phyloP scores from a whole-genome alignment of 2,329 filamentous ascomycete genomes.

The Cytospora leucostoma region DNA sequence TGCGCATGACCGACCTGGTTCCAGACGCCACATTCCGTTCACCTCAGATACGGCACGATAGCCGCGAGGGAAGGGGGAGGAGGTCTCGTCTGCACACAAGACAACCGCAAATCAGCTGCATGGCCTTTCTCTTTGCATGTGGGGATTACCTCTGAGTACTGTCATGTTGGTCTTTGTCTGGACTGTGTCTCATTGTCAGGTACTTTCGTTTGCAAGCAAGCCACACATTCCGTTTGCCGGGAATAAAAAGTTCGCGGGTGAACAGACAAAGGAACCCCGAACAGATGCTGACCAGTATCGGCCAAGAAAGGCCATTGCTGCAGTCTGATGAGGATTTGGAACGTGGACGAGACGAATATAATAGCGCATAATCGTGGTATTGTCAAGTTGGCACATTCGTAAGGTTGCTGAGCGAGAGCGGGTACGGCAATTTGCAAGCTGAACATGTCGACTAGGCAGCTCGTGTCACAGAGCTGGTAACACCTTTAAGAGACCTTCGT shows the following conservation, averaged over 20 bases:
- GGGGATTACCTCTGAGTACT: conserved; percentile 18
- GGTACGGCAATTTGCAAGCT: conserved; percentile 25
- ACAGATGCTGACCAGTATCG: not conserved
- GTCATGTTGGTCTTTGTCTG: conserved; percentile 1
- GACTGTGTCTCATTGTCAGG: conserved; percentile 1
- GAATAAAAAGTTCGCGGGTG: conserved; percentile 8
- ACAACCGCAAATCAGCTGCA: conserved; percentile 19
- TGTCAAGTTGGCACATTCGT: conserved; percentile 25
- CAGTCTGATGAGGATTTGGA: conserved; percentile 10
- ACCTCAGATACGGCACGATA: not conserved
- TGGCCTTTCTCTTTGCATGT: not conserved
- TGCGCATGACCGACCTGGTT: not conserved
- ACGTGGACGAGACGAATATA: not conserved
- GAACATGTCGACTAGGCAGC: conserved; percentile 23
- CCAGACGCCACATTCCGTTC: not conserved
- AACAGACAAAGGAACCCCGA: not conserved
- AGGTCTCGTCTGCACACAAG: conserved; percentile 7
- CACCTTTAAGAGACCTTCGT: conserved; percentile 20
- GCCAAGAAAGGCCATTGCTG: not conserved
- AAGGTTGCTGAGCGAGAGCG: conserved; percentile 17
- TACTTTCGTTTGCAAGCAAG: conserved; percentile 7
- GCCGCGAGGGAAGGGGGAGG: not conserved
- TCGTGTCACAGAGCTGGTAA: conserved; percentile 20
- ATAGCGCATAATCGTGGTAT: conserved; percentile 15
- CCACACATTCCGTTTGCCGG: not conserved